Conservation (phyloP, 768 basidiomycete species). For the Xerocomus spinulosus region DNA sequence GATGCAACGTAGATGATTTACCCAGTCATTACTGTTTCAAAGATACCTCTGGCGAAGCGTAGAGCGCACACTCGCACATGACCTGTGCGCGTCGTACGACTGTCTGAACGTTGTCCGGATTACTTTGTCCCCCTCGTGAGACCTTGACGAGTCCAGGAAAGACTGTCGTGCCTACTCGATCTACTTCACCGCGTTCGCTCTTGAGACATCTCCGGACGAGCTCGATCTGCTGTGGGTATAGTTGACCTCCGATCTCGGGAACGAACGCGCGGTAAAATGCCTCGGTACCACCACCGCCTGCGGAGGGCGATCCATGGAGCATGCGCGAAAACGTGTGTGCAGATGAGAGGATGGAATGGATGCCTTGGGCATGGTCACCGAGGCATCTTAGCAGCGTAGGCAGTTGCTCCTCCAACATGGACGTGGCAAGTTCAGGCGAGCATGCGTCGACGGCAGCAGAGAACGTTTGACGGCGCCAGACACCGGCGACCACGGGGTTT, state of each 20-base stretch:
- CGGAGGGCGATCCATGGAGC: slow-evolving; percentile 66
- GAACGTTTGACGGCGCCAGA: slow-evolving; percentile 89
- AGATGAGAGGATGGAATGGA: slow-evolving; percentile 59
- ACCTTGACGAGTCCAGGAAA: slow-evolving; percentile 89
- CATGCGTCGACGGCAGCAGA: slow-evolving; percentile 78
- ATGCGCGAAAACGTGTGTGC: slow-evolving; percentile 81
- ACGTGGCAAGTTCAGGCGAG: slow-evolving; percentile 63
- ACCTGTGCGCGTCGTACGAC: slow-evolving; percentile 83
- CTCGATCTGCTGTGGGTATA: slow-evolving; percentile 79
- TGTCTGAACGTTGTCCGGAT: slow-evolving; percentile 54
- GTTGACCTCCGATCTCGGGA: slow-evolving; percentile 69
- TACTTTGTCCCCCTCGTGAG: slow-evolving; percentile 36
- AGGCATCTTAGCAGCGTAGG: slow-evolving; percentile 59
- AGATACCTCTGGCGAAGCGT: slow-evolving; percentile 5
- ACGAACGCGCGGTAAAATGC: slow-evolving; percentile 86
- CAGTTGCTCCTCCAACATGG: slow-evolving; percentile 68
- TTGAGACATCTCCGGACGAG: slow-evolving; percentile 77
- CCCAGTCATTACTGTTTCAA: slow-evolving; percentile 3
- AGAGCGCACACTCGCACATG: slow-evolving; percentile 77
- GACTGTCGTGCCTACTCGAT: slow-evolving; percentile 77
- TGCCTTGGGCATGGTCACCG: slow-evolving; percentile 37
- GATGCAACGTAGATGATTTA: slow-evolving; percentile 22
- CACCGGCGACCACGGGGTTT: slow-evolving; percentile 82
- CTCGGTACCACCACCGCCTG: slow-evolving; percentile 45
- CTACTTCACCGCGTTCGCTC: slow-evolving; percentile 68